These are phyloP conservation scores for Aspergillus sclerotiicarbonarius DNA, from an alignment of 495 filamentous ascomycete genomes.

Conservation along the genomic window DNA sequence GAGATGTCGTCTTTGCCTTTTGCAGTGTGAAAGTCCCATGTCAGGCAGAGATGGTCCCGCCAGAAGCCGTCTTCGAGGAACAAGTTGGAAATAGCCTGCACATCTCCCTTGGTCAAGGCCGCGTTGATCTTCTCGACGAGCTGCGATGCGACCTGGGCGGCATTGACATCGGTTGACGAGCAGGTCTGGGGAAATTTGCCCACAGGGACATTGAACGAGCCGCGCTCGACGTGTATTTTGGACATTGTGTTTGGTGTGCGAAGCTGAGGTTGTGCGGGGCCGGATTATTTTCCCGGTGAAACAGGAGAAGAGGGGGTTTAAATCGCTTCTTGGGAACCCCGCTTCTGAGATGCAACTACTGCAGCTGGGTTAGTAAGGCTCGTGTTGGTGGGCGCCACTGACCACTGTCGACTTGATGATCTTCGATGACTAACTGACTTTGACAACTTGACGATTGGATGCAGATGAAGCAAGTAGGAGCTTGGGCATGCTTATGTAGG, in stretches of 20 bases:
- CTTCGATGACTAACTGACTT: no score
- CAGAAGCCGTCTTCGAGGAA: slow-evolving; percentile 50
- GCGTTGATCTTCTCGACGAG: slow-evolving; percentile 50
- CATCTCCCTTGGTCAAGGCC: slow-evolving; percentile 36
- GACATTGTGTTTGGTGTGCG: slow-evolving; percentile 32
- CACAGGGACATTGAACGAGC: slow-evolving; percentile 52
- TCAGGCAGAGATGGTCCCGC: slow-evolving; percentile 43
- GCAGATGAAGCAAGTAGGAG: no score
- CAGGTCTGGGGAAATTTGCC: slow-evolving; percentile 34
- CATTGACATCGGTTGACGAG: slow-evolving; percentile 38
- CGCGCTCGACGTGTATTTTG: slow-evolving; percentile 56
- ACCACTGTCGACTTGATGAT: no score
- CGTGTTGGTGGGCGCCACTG: no score
- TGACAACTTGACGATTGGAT: no score
- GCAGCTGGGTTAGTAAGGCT: neutral
- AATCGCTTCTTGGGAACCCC: no score
- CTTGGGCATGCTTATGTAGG: no score
- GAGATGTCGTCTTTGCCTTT: slow-evolving; percentile 53
- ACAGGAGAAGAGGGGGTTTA: neutral
- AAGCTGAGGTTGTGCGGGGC: neutral
- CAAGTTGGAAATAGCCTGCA: slow-evolving; percentile 20
- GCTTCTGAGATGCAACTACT: neutral
- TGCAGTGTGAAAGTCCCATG: slow-evolving; percentile 50
- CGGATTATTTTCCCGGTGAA: neutral
- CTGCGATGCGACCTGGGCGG: slow-evolving; percentile 40